Conservation (phyloP, 148 eudicot genomes). For the Cornus controversa region DNA sequence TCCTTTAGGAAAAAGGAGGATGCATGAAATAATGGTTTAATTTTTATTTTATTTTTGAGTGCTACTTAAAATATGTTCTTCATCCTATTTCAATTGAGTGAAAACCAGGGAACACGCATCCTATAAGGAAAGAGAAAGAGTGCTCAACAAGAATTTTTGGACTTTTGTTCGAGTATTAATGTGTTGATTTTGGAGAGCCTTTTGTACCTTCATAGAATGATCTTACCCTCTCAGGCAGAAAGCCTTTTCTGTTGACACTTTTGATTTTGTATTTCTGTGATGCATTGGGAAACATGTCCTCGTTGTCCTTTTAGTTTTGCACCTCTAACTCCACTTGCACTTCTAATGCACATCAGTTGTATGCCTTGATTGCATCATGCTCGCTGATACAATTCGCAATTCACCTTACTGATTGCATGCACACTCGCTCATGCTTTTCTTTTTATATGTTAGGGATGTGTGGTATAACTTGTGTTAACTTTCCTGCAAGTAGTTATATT, state of each 20-base stretch:
- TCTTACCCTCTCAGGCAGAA: not conserved
- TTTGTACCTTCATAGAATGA: slow-evolving; percentile 2
- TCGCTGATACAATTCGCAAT: not conserved
- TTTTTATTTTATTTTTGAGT: not conserved
- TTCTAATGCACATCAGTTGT: not conserved
- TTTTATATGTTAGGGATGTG: not conserved
- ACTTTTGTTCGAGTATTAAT: not conserved
- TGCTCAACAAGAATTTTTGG: not conserved
- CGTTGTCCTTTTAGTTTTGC: too few relatives aligned
- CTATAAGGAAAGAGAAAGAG: not conserved
- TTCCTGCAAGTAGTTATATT: slow-evolving; percentile 4
- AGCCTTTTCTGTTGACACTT: too few relatives aligned
- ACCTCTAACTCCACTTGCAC: too few relatives aligned
- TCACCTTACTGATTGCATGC: not conserved
- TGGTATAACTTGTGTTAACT: not conserved
- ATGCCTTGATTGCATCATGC: not conserved
- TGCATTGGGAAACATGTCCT: too few relatives aligned
- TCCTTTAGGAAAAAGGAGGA: not conserved
- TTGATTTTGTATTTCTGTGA: too few relatives aligned
- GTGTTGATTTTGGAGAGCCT: not conserved
- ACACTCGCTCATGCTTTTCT: not conserved
- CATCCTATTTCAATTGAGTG: not conserved
- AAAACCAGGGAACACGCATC: not conserved
- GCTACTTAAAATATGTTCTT: not conserved
- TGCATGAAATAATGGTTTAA: not conserved